Conservation (phyloP, 805 yeast species). For the Saccharomycopsis microspora region DNA sequence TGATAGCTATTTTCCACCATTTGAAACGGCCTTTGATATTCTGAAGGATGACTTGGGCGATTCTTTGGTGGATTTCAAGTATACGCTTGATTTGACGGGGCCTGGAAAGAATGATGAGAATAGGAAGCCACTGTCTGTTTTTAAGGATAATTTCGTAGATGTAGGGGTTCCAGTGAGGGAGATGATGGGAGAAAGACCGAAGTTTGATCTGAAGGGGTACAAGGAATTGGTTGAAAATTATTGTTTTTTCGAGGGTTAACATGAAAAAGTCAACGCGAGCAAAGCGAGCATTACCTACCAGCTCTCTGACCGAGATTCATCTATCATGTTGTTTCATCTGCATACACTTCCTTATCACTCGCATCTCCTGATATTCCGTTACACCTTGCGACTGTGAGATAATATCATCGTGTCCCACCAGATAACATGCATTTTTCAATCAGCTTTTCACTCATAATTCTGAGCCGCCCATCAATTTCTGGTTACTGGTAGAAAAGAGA, state of each 20-base stretch:
- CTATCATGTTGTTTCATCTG: not conserved
- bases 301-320: no score
- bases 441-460: no score
- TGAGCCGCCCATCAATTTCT: no score
- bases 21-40: constrained; percentile 3
- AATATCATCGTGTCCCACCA: no score
- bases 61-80: not conserved
- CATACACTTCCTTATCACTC: not conserved
- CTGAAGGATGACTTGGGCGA: not conserved
- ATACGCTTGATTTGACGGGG: not conserved
- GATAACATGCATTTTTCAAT: no score
- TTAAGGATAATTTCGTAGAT: no score
- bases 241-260: constrained; percentile 39
- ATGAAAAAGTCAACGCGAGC: not conserved
- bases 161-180: not conserved
- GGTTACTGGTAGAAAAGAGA: no score
- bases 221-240: constrained; percentile 46
- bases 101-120: not conserved
- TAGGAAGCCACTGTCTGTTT: no score
- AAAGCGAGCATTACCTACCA: no score
- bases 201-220: constrained; percentile 40
- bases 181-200: constrained; percentile 20
- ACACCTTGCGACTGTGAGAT: no score
- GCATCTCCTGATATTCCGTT: not conserved
- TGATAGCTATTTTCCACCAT: constrained; percentile 15